phyloP scores from a whole-genome alignment of 768 basidiomycete genomes.

The Tylopilus sp. region DNA sequence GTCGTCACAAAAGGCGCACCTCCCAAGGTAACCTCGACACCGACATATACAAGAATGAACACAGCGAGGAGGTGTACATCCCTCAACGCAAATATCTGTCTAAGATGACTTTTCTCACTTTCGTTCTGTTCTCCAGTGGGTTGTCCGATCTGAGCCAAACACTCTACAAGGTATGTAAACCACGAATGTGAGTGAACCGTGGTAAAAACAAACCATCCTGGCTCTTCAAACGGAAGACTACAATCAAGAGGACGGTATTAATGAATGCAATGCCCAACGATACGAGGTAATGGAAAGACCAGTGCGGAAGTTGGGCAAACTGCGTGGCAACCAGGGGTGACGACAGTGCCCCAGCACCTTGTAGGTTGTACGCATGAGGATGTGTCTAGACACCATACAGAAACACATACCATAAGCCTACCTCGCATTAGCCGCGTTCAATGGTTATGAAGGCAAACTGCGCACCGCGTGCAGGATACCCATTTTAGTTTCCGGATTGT shows the following conservation, averaged over 20 bases:
- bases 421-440: background rate
- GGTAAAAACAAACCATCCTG: conserved; percentile 56
- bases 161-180: conserved; percentile 37
- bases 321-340: conserved; percentile 80
- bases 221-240: conserved; percentile 63
- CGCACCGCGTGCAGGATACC: conserved; percentile 37
- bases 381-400: background rate
- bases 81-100: conserved; percentile 49
- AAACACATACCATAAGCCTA: conserved; percentile 32
- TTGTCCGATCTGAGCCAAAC: conserved; percentile 52
- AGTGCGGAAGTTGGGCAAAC: conserved; percentile 59
- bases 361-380: conserved; percentile 3
- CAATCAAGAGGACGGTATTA: conserved; percentile 50
- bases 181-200: background rate
- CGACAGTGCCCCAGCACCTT: conserved; percentile 63
- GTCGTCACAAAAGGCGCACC: conserved; percentile 22
- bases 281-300: conserved; percentile 77
- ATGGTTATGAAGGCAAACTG: conserved; percentile 13
- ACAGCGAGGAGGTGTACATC: conserved; percentile 61
- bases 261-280: conserved; percentile 64
- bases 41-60: conserved; percentile 66
- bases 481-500: conserved; percentile 39
- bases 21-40: conserved; percentile 55
- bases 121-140: conserved; percentile 34
- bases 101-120: conserved; percentile 37